A percentile compares a stretch with the other conserved stretches of the same genome.
Evolutionary conservation across 1,284 basidiomycete species (phyloP).

Genomic region (Psilocybe mexicana): DNA sequence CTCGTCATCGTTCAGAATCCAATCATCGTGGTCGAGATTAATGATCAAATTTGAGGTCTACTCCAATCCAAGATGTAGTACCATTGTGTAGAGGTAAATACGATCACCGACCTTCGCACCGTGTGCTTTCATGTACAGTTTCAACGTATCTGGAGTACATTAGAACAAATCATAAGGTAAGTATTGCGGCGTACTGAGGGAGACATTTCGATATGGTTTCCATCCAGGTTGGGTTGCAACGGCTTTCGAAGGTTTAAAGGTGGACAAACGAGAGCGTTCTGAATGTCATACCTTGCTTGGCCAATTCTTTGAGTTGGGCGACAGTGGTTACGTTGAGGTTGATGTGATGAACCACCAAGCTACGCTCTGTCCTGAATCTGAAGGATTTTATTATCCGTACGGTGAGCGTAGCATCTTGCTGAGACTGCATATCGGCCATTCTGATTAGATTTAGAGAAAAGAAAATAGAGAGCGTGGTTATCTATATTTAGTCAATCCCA

Average conservation of each 20-base stretch:
- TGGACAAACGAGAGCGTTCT: conserved; percentile 8
- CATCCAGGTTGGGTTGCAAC: conserved; percentile 71
- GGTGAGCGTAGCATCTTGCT: conserved; percentile 81
- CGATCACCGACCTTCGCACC: conserved; percentile 74
- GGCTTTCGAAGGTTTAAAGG: conserved; percentile 41
- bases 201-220: conserved; percentile 80
- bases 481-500: too few species aligned
- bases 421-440: conserved; percentile 46
- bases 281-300: conserved; percentile 53
- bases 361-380: conserved; percentile 88
- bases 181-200: conserved; percentile 53
- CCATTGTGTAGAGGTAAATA: not conserved
- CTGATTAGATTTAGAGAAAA: conserved; percentile 3
- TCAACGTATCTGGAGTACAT: conserved; percentile 74
- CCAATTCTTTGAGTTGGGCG: conserved; percentile 71
- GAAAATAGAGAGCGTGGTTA: not conserved
- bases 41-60: conserved; percentile 95
- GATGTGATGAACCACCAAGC: conserved; percentile 80
- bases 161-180: not conserved
- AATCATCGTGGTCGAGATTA: conserved; percentile 92
- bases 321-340: conserved; percentile 83
- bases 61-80: not conserved
- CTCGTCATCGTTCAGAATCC: conserved; percentile 76
- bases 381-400: conserved; percentile 95
- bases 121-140: conserved; percentile 93